phyloP scores from a whole-genome alignment of 306 rosid species.

The Myrica gale region DNA sequence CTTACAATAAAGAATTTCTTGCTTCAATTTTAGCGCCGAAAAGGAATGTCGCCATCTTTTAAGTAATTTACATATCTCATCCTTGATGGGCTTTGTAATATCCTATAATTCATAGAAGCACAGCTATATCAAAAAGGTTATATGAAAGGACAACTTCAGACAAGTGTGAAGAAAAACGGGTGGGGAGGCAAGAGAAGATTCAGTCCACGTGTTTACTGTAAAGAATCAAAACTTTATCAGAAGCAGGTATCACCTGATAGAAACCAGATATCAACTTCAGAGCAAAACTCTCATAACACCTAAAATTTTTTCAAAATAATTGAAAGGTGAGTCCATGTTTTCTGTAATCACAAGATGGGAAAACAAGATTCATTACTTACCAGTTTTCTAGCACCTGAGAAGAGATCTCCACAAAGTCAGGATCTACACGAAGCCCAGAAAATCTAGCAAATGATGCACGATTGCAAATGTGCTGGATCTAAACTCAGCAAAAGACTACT shows the following conservation, averaged over 20 bases:
- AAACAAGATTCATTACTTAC: constrained; percentile 35
- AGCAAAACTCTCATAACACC: constrained; percentile 79
- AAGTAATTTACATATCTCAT: constrained; percentile 68
- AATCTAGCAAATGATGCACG: constrained; percentile 78
- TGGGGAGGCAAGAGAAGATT: not conserved
- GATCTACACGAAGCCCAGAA: constrained; percentile 90
- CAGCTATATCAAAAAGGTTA: constrained; percentile 3
- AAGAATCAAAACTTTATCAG: not conserved
- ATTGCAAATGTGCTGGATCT: constrained; percentile 97
- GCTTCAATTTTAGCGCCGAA: constrained; percentile 93
- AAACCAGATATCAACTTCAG: constrained; percentile 93
- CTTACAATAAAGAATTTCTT: constrained; percentile 87
- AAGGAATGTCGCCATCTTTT: constrained; percentile 83
- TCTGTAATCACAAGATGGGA: constrained; percentile 27
- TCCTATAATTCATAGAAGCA: constrained; percentile 50
- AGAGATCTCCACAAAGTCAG: constrained; percentile 93
- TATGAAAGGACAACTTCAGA: not conserved
- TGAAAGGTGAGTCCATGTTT: constrained; percentile 28
- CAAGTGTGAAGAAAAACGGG: not conserved
- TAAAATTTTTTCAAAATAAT: constrained; percentile 30
- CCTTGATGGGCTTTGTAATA: constrained; percentile 81
- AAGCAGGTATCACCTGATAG: constrained; percentile 55
- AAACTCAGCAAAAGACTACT: constrained; percentile 16
- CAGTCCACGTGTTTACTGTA: constrained; percentile 3
- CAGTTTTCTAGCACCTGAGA: constrained; percentile 85